Evolutionary conservation across 345 rosid species (phyloP).

Genomic region (Hypericum perforatum): DNA sequence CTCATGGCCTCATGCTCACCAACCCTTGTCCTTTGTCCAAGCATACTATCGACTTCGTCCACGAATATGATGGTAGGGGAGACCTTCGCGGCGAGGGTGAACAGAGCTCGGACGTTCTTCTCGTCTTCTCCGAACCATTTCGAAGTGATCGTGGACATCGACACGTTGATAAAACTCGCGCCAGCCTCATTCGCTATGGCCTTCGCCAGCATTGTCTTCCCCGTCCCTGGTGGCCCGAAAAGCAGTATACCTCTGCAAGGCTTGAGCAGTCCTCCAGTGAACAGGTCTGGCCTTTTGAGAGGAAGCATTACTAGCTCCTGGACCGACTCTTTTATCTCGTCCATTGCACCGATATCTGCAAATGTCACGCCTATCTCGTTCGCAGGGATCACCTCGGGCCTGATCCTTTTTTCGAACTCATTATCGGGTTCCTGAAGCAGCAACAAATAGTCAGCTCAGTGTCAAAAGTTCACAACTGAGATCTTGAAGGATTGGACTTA

Average conservation of each 20-base stretch:
- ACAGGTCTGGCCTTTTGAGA: constrained; percentile 87
- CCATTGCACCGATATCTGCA: constrained; percentile 83
- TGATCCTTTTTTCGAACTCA: constrained; percentile 90
- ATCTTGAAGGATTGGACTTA: constrained; percentile 20
- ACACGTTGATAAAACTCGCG: constrained; percentile 97
- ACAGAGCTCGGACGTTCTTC: constrained; percentile 85
- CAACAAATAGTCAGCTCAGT: constrained; percentile 1
- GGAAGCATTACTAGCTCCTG: constrained; percentile 99
- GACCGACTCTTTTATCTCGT: constrained; percentile 85
- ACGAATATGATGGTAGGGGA: constrained; percentile 94
- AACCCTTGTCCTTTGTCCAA: constrained; percentile 88
- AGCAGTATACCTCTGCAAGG: constrained; percentile 95
- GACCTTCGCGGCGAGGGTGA: constrained; percentile 88
- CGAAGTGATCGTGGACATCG: constrained; percentile 96
- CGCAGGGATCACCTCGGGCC: constrained; percentile 97
- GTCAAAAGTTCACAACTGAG: neutral
- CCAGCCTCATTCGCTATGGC: constrained; percentile 99
- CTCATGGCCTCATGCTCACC: constrained; percentile 99
- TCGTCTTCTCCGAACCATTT: constrained; percentile 99
- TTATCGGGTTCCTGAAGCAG: constrained; percentile 79
- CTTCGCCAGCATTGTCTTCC: constrained; percentile 98
- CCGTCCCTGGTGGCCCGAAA: constrained; percentile 98
- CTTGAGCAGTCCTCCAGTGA: constrained; percentile 90
- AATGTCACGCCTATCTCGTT: constrained; percentile 93
- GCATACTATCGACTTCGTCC: constrained; percentile 99